phyloP scores from a whole-genome alignment of 306 rosid species.

The Acacia melanoxylon region DNA sequence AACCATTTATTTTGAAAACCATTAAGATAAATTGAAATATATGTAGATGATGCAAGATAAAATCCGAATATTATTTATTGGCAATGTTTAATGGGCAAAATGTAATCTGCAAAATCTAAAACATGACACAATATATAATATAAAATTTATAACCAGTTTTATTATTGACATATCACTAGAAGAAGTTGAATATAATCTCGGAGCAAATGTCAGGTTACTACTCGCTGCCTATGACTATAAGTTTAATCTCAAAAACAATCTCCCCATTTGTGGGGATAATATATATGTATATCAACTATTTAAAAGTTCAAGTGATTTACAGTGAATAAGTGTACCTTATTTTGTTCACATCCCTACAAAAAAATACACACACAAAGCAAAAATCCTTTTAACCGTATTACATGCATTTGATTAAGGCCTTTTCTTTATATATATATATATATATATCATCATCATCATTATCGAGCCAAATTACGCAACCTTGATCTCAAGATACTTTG shows the following conservation, averaged over 20 bases:
- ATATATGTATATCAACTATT: background rate
- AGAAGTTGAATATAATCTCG: too few species aligned
- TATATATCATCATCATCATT: background rate
- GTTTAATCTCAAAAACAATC: too few species aligned
- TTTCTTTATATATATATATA: background rate
- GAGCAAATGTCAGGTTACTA: too few species aligned
- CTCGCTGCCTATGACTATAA: too few species aligned
- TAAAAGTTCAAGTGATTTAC: background rate
- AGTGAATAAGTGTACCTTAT: background rate
- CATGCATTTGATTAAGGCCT: constrained; percentile 17
- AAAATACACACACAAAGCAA: too few species aligned
- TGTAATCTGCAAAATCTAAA: too few species aligned
- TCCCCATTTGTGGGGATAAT: too few species aligned
- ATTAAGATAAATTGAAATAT: too few species aligned
- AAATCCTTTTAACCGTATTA: background rate
- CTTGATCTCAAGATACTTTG: background rate
- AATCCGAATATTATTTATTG: background rate
- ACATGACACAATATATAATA: background rate
- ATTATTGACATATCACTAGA: background rate
- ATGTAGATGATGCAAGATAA: background rate
- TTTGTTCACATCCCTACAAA: background rate
- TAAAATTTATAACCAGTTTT: background rate
- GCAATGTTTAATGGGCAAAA: background rate
- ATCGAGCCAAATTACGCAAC: background rate
- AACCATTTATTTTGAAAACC: background rate